Evolutionary conservation across 495 filamentous ascomycete genomes (phyloP), one percentile per base, ranked within the genome.

Genomic region (Talaromyces stipitatus): DNA sequence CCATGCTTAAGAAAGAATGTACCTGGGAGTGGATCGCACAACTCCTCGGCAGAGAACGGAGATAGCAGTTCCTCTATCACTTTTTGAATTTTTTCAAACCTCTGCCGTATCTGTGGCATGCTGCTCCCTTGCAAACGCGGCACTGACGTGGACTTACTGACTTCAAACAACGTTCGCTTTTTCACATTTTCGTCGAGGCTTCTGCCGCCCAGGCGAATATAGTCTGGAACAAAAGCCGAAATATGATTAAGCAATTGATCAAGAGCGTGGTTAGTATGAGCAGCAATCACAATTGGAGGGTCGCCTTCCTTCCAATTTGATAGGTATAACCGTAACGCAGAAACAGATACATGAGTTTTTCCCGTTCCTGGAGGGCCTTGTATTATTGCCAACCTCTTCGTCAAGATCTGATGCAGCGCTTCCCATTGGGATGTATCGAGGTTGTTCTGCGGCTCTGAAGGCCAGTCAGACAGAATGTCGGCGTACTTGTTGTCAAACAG

Each of bases 341-440:
- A 66, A 1, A 92, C 79, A 0, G 90, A 92, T 0, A 89, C 83
- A 60, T 84, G 84, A 0, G 91, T 95, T 62, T 95, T 95, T 11
- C 92, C 92, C 2, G 92, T 96, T 1, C 92, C 92, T 3, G 92
- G 92, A 7, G 92, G 92, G 0, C 92, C 92, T 71, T 97, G 92
- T 0, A 96, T 72, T 33, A 98, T 86, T 2, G 90, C 80, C 1
- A 98, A 61, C 33, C 79, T 76, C 50, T 85, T 89, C 0, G 86
- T 86, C 7, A 96, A 64, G 7, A 95, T 90, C 0, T 83, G 74
- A 24, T 79, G 75, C 0, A 95, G 72, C 10, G 87, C 91, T 4
- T 66, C 64, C 46, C 84, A 76, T 65, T 96, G 91, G 0, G 86
- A 87, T 2, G 70, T 63, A 64, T 95, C 90, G 12, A 95, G 70